Conservation (phyloP, 1,284 basidiomycete genomes). For the Moesziomyces antarcticus region DNA sequence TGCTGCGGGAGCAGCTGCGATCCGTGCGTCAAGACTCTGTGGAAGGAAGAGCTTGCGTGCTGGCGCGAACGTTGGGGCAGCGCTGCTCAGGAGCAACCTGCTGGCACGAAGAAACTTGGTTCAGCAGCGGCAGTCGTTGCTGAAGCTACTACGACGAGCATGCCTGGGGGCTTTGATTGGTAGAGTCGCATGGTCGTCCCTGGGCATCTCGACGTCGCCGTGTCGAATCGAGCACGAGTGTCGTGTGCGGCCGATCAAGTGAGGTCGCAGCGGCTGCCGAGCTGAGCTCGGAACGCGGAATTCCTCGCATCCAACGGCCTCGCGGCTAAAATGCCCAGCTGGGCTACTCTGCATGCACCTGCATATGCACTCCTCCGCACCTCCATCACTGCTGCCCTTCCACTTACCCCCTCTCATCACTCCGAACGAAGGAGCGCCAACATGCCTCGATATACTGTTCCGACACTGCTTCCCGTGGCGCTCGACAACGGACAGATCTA, state of each 20-base stretch:
- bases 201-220: neutral
- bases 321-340: neutral
- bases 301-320: neutral
- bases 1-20: conserved; percentile 55
- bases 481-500: conserved; percentile 34
- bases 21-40: conserved; percentile 57
- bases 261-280: neutral
- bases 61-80: conserved; percentile 53
- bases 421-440: neutral
- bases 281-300: conserved; percentile 4
- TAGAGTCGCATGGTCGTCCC: neutral
- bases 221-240: neutral
- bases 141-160: conserved; percentile 4
- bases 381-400: neutral
- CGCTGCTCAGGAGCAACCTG: conserved; percentile 10
- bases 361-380: conserved; percentile 1
- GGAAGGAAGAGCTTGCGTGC: conserved; percentile 49
- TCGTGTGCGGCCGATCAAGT: neutral
- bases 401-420: neutral
- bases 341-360: neutral
- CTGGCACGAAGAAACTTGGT: conserved; percentile 1
- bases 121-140: neutral
- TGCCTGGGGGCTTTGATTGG: conserved; percentile 47
- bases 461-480: conserved; percentile 25
- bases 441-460: conserved; percentile 36